Conservation (phyloP, 768 basidiomycete species). For the Fomitopsis pulvina region DNA sequence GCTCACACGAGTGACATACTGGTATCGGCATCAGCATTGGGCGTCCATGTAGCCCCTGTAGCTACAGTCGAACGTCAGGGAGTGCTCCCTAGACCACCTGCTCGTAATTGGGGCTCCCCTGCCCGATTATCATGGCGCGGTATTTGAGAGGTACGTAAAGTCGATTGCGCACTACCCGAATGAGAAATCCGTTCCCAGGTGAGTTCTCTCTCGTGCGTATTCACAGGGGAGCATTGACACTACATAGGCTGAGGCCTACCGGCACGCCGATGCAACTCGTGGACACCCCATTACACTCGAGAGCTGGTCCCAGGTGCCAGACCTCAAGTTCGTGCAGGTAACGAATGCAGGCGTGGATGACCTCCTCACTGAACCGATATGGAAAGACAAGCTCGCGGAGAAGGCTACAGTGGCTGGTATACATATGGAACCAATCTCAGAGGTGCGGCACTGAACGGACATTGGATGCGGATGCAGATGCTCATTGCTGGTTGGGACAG, state of each 20-base stretch:
- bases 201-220: no score
- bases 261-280: slow-evolving; percentile 4
- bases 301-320: not conserved
- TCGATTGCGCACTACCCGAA: not conserved
- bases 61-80: no score
- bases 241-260: not conserved
- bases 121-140: not conserved
- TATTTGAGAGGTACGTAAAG: slow-evolving; percentile 1
- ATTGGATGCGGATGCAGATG: no score
- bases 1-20: no score
- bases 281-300: not conserved
- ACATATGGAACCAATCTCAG: slow-evolving; percentile 5
- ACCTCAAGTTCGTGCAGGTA: slow-evolving; percentile 8
- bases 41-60: no score
- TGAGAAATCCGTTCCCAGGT: no score
- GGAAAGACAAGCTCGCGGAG: slow-evolving; percentile 1
- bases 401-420: slow-evolving; percentile 5
- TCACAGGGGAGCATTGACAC: no score
- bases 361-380: slow-evolving; percentile 2
- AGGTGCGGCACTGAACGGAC: slow-evolving; percentile 3
- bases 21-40: no score
- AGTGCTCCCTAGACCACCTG: no score
- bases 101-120: not conserved
- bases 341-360: slow-evolving; percentile 5
- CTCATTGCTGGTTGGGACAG: not conserved